Evolutionary conservation across 2,329 filamentous ascomycete genomes (phyloP).

Genomic region (Aureobasidium lini): DNA sequence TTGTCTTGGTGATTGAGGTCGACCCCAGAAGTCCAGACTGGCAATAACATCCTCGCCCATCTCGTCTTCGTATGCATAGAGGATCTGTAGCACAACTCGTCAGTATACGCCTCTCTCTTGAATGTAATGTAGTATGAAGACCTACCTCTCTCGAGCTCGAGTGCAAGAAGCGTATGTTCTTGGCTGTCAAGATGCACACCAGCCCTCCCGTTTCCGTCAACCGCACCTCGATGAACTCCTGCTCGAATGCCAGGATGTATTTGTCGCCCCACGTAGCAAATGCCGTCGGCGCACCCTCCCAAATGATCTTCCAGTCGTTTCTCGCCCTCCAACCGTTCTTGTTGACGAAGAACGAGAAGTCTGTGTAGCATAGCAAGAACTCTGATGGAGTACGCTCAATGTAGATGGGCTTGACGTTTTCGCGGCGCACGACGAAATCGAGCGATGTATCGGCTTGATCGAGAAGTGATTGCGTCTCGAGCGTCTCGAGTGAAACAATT

Average conservation of each 20-base stretch:
- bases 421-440: conserved; percentile 90
- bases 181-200: conserved; percentile 92
- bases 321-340: conserved; percentile 94
- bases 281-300: conserved; percentile 86
- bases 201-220: conserved; percentile 86
- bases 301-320: conserved; percentile 94
- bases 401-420: conserved; percentile 89
- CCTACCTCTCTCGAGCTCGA: conserved; percentile 92
- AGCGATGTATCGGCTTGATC: conserved; percentile 97
- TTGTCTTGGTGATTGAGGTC: conserved; percentile 18
- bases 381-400: conserved; percentile 96
- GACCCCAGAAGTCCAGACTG: conserved; percentile 89
- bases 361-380: conserved; percentile 94
- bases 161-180: conserved; percentile 96
- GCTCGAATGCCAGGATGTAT: conserved; percentile 94
- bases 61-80: conserved; percentile 97
- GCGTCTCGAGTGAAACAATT: conserved; percentile 89
- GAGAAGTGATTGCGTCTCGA: conserved; percentile 94
- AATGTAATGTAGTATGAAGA: conserved; percentile 13
- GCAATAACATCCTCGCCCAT: conserved; percentile 87
- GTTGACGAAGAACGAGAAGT: conserved; percentile 99
- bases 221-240: conserved; percentile 93
- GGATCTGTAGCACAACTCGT: conserved; percentile 54
- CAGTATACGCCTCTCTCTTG: background rate
- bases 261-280: conserved; percentile 88